Percentiles rank a stretch among this genome's conserved stretches.
phyloP scores from a whole-genome alignment of 1,284 basidiomycete species.

The Golubevia sp. region DNA sequence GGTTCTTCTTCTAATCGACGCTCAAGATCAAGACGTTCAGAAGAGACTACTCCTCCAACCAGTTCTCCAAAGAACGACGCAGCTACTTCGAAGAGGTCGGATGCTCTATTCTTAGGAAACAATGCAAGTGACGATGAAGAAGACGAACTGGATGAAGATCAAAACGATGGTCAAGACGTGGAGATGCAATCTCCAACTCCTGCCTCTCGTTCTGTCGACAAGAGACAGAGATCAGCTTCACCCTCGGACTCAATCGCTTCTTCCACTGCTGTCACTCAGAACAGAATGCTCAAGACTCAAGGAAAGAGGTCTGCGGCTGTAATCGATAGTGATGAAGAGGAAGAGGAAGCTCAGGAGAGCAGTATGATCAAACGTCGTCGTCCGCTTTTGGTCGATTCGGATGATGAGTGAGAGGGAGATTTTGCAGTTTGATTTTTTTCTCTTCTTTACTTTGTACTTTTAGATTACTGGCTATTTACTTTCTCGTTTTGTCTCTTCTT shows the following conservation, averaged over 20 bases:
- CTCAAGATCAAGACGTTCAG: background rate
- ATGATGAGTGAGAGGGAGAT: background rate
- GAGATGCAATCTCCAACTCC: background rate
- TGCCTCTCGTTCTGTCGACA: too few relatives aligned
- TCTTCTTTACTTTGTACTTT: background rate
- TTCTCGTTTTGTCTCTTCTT: background rate
- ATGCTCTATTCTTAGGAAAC: background rate
- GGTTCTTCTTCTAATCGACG: background rate
- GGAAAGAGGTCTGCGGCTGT: background rate
- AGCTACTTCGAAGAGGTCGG: background rate
- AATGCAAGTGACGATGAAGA: background rate
- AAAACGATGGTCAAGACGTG: background rate
- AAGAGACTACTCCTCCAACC: background rate
- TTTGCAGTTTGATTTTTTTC: background rate
- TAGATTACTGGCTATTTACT: background rate
- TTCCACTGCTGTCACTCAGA: background rate
- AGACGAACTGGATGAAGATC: background rate
- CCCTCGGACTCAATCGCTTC: background rate
- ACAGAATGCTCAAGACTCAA: background rate
- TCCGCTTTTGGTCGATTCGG: background rate
- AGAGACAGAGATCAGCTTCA: background rate
- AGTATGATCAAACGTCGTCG: background rate
- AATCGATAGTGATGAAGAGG: background rate
- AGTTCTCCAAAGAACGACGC: background rate
- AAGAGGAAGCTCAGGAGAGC: background rate